These are phyloP conservation scores for Funneliformis caledonium DNA, from an alignment of 371 early-diverging fungal species.

Conservation along the genomic window DNA sequence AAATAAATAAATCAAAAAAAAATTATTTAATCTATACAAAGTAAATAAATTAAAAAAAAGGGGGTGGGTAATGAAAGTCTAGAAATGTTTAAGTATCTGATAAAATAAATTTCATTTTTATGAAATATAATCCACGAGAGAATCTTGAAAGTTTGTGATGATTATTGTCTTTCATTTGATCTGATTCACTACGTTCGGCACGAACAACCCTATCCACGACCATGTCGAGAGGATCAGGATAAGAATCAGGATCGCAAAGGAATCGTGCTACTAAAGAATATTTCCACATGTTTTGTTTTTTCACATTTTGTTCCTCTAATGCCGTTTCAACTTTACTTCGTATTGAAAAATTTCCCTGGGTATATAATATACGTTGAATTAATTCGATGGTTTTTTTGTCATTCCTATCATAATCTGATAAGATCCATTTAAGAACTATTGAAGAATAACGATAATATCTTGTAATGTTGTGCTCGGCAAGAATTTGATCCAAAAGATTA, in stretches of 20 bases:
- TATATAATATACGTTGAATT: not conserved
- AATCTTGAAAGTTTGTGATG: not conserved
- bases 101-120: not conserved
- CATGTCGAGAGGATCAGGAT: constrained; percentile 3
- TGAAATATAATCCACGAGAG: not conserved
- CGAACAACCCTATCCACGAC: constrained; percentile 11
- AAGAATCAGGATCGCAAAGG: constrained; percentile 13
- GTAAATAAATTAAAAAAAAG: too few species aligned
- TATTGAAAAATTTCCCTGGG: constrained; percentile 26
- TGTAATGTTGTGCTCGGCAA: not conserved
- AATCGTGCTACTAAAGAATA: constrained; percentile 16
- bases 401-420: not conserved
- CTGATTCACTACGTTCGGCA: not conserved
- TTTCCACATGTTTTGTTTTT: constrained; percentile 27
- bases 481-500: not conserved
- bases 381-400: not conserved
- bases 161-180: not conserved
- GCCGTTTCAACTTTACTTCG: constrained; percentile 11
- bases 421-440: constrained; percentile 24
- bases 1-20: not conserved
- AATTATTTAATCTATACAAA: too few species aligned
- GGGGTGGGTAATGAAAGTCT: not conserved
- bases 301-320: constrained; percentile 21
- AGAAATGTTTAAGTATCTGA: not conserved
- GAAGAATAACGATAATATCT: constrained; percentile 30